A percentile compares a stretch with the other conserved stretches of the same genome.
phyloP scores from a whole-genome alignment of 2,329 filamentous ascomycete species.

The Uncinocarpus reesii region DNA sequence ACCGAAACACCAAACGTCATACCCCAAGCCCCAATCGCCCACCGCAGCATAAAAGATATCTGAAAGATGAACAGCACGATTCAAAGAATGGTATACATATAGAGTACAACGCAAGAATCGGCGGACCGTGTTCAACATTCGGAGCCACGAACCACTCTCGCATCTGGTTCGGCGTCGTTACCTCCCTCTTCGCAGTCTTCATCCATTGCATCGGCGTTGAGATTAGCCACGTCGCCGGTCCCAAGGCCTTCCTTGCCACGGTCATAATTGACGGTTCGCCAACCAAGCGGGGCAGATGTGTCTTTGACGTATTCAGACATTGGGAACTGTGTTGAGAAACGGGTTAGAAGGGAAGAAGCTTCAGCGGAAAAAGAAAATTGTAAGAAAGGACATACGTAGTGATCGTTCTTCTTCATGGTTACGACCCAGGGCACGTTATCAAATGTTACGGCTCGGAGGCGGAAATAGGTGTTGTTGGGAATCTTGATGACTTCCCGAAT shows the following conservation, averaged over 20 bases:
- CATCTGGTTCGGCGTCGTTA: slow-evolving; percentile 33
- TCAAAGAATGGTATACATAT: neutral
- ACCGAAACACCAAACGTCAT: neutral
- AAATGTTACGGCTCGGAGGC: slow-evolving; percentile 92
- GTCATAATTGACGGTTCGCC: slow-evolving; percentile 49
- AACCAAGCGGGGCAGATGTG: slow-evolving; percentile 41
- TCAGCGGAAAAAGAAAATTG: neutral
- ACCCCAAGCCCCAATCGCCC: too few relatives aligned
- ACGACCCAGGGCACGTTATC: slow-evolving; percentile 99
- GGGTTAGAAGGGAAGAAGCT: neutral
- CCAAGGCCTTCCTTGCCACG: slow-evolving; percentile 32
- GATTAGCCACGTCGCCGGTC: slow-evolving; percentile 31
- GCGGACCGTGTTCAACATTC: neutral
- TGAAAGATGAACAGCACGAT: neutral
- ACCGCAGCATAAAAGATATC: too few relatives aligned
- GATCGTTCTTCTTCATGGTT: slow-evolving; percentile 99
- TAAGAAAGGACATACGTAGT: slow-evolving; percentile 51
- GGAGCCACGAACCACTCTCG: too few relatives aligned
- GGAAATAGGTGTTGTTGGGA: slow-evolving; percentile 95
- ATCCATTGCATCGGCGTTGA: slow-evolving; percentile 41
- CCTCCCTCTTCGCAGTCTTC: slow-evolving; percentile 30
- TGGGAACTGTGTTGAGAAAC: slow-evolving; percentile 41
- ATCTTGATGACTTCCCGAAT: slow-evolving; percentile 74
- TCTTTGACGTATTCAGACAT: slow-evolving; percentile 57
- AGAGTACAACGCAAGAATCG: neutral